Evolutionary conservation across 306 rosid genomes (phyloP), one percentile per base, ranked within the genome.

Genomic region (Gillenia trifoliata): DNA sequence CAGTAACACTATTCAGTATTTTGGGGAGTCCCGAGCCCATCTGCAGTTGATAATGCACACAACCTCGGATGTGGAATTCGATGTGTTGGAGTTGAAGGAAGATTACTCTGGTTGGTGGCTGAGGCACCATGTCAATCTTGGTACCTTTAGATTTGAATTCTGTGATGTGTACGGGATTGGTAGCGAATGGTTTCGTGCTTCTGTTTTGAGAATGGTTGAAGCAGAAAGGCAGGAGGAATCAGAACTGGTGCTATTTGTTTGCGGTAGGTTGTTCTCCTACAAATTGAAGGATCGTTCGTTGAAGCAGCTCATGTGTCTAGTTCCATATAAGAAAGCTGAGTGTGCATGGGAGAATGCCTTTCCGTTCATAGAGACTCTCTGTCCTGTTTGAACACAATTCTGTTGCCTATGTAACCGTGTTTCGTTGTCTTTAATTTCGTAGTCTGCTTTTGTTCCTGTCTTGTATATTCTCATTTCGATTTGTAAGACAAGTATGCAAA

Each of bases 21-120:
- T 66, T 66, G 71, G 71, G 71, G 71, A 25, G 71, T 66, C 71
- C 11, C 13, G 36, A 23, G 71, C 55, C 55, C 54, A 66, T 13
- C 34, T 66, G 22, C 71, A 66, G 41, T 54, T 66, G 56, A 17
- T 66, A 66, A 25, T 23, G 34, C 25, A 26, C 5, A 65, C 30
- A 36, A 38, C 56, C 56, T 41, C 34, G 41, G 17, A 26, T 25
- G 34, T 40, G 43, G 71, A 40, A 15, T 28, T 66, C 0, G 71
- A 66, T 66, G 71, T 66, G 36, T 66, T 41, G 26, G 71, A 66
- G 56, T 66, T 66, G 54, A 6, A 66, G 71, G 43, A 66, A 13
- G 55, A 66, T 43, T 66, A 66, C 34, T 66, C 71, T 41, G 71
- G 6, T 12, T 66, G 71, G 71, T 41, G 22, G 4, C 33, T 43